Evolutionary conservation across 2,329 filamentous ascomycete species (phyloP), one percentile per base, ranked within the genome.

Genomic region (Clonostachys byssicola): DNA sequence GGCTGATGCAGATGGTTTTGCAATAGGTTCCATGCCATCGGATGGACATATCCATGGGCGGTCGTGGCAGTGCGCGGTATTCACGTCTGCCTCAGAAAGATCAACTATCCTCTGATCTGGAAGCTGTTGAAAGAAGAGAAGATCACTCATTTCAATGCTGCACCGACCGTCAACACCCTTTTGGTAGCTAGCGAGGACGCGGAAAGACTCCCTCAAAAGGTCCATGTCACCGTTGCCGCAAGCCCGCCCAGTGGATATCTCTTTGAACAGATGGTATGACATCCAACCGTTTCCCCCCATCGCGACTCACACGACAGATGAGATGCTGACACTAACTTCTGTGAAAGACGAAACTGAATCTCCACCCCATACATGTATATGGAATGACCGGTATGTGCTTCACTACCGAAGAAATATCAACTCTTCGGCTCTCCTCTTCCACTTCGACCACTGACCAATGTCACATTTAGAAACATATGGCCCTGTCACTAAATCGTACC

Each of bases 101-200:
- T 99, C 54, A 91, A 97, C 67, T 99, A 99, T 62, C 83, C 89
- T 0, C 75, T 92, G 49, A 95, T 99, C 50, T 99, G 94, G 94
- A 80, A 80, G 43, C 71, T 99, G 5, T 72, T 99, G 34, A 95
- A 91, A 60, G 80, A 90, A 45, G 89, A 97, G 66, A 75, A 81
- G 7, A 87, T 99, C 53, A 97, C 91, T 1, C 94, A 99, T 66
- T 97, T 95, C 72, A 95, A 92, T 60, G 92, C 92, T 1, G 94
- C 92, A 1, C 94, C 94, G 1, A 99, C 94, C 0, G 94, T 99
- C 45, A 97, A 97, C 64, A 99, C 92, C 0, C 72, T 97, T 1
- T 80, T 99, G 4, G 96, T 94, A 61, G 86, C 86, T 12, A 80
- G 88, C 4, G 77, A 85, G 39, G 85, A 91, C 63, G 92, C 94